Evolutionary conservation across 2,329 filamentous ascomycete genomes (phyloP), one percentile per base, ranked within the genome.

Genomic region (Zymoseptoria crescenta): DNA sequence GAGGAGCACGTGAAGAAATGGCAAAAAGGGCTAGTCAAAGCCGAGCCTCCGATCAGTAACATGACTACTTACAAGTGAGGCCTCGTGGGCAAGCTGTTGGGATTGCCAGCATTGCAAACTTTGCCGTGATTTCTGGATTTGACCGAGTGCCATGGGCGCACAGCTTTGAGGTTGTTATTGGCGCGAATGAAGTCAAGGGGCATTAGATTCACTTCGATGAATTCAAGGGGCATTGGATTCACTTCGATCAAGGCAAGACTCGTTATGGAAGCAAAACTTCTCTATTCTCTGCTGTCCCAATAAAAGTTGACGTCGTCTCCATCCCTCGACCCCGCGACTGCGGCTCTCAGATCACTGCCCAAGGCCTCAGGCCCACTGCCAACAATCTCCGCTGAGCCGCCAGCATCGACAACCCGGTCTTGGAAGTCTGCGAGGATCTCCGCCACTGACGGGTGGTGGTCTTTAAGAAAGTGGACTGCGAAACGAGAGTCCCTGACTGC

Each of bases 301-400:
- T 68, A 68, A 41, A 65, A 66, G 3, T 58, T 57, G 41, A 66
- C 27, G 2, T 55, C 55, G 24, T 64, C 59, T 7, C 49, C 45
- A 49, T 49, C 29, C 4, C n/a, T 51, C 21, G 55, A 48, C 5
- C 63, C 54, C 1, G 69, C 59, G 8, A 69, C 64, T 8, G 67
- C 65, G 27, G 54, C 52, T 58, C 69, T 57, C 49, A 70, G 41
- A 62, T 69, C 68, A 20, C 58, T 62, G 0, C 69, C 67, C 68
- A 69, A 67, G 1, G 55, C 57, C 19, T 68, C 67, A 0, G 69
- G 67, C 45, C 68, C 68, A 63, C 67, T 70, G 4, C 68, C 67
- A 2, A 71, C 51, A 13, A 69, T 59, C 59, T 69, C 65, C n/a
- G 58, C 45, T 1, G 51, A 30, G 2, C 67, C 69, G 8, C 68